Evolutionary conservation across 2,329 filamentous ascomycete species (phyloP).

Genomic region (Talaromyces sp.): DNA sequence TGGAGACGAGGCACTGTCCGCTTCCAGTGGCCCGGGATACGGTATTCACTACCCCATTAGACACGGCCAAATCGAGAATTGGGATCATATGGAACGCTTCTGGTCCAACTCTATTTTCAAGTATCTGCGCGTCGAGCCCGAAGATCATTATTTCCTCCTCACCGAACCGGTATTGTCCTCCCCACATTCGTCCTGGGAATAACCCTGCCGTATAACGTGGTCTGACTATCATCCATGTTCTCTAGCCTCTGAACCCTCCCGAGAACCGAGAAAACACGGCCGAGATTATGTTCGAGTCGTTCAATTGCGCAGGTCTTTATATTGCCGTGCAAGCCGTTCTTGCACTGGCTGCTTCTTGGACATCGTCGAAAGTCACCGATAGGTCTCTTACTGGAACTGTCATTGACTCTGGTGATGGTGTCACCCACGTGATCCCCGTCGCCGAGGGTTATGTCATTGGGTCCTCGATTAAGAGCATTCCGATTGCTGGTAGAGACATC

Average conservation of each 20-base stretch:
- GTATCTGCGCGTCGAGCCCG: slow-evolving; percentile 93
- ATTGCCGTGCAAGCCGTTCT: slow-evolving; percentile 98
- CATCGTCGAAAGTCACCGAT: slow-evolving; percentile 94
- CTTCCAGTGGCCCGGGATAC: slow-evolving; percentile 82
- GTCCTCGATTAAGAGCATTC: slow-evolving; percentile 98
- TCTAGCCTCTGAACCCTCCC: slow-evolving; percentile 87
- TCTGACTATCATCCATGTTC: slow-evolving; percentile 2
- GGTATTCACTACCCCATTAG: slow-evolving; percentile 96
- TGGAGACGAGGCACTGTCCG: slow-evolving; percentile 87
- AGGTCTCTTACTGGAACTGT: slow-evolving; percentile 94
- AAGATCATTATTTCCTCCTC: slow-evolving; percentile 97
- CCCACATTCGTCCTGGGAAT: background rate
- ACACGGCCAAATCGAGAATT: slow-evolving; percentile 98
- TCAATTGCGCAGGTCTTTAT: slow-evolving; percentile 98
- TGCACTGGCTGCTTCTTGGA: slow-evolving; percentile 95
- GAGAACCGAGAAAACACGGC: slow-evolving; percentile 99
- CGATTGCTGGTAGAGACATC: slow-evolving; percentile 95
- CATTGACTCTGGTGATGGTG: slow-evolving; percentile 97
- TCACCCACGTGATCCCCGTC: slow-evolving; percentile 97
- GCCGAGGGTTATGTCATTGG: slow-evolving; percentile 98
- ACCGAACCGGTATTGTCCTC: slow-evolving; percentile 71
- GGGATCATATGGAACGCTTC: slow-evolving; percentile 99
- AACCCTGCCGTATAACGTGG: background rate
- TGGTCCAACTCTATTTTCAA: slow-evolving; percentile 99
- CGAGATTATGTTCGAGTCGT: slow-evolving; percentile 99